phyloP scores from a whole-genome alignment of 345 rosid genomes.

The Linum lewisii region DNA sequence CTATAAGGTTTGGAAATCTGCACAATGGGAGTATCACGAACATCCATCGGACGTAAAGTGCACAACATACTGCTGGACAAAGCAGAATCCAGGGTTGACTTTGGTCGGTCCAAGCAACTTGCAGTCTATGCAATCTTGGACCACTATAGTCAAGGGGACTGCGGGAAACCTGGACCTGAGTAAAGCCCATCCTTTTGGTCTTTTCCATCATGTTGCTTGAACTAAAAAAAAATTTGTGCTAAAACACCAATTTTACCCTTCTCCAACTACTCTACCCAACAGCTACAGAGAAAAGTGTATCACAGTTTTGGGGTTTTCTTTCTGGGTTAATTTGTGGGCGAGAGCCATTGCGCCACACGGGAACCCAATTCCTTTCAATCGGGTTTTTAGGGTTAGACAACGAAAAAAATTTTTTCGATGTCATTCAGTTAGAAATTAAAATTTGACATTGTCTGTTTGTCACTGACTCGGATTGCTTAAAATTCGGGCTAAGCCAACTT shows the following conservation, averaged over 20 bases:
- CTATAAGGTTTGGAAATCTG: slow-evolving; percentile 67
- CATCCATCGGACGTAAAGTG: slow-evolving; percentile 88
- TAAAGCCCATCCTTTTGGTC: slow-evolving; percentile 20
- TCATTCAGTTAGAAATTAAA: background rate
- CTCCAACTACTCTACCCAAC: slow-evolving; percentile 70
- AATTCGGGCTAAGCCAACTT: slow-evolving; percentile 77
- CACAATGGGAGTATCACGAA: slow-evolving; percentile 88
- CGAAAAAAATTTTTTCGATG: background rate
- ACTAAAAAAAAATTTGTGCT: slow-evolving; percentile 2
- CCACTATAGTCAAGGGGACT: slow-evolving; percentile 88
- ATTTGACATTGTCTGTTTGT: background rate
- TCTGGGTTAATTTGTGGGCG: slow-evolving; percentile 83
- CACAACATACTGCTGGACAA: slow-evolving; percentile 66
- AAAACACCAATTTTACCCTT: background rate
- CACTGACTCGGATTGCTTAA: slow-evolving; percentile 1
- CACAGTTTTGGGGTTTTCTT: slow-evolving; percentile 87
- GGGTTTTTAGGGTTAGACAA: slow-evolving; percentile 71
- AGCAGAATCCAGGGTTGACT: slow-evolving; percentile 74
- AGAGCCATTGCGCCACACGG: slow-evolving; percentile 68
- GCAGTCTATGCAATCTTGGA: slow-evolving; percentile 62
- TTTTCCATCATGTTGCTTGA: background rate
- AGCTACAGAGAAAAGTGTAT: slow-evolving; percentile 90
- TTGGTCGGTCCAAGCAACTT: slow-evolving; percentile 72
- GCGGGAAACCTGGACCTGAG: slow-evolving; percentile 98
- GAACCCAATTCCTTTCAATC: slow-evolving; percentile 89